Evolutionary conservation across 768 basidiomycete genomes (phyloP), one percentile per base, ranked within the genome.

Genomic region (Rubroboletus satanas): DNA sequence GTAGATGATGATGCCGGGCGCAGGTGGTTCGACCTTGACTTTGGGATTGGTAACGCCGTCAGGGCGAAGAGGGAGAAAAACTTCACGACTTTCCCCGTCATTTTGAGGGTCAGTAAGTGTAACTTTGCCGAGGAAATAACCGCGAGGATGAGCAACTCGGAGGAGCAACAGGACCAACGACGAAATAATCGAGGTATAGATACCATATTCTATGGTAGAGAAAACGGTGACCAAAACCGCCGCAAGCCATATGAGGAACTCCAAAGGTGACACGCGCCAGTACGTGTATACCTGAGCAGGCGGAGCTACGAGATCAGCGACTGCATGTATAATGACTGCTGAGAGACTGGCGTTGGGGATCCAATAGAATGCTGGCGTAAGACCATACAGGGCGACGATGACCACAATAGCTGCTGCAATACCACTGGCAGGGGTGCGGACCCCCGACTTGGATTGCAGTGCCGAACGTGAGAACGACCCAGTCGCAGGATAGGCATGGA

Each of bases 401-500:
- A 98, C 96, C 43, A 95, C 85, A 36, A 96, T 69, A 28, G 91
- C 87, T 21, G 93, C 88, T 61, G 89, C 67, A 54, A 94, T 79
- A 53, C 97, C 97, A 11, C 90, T 93, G 10, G 87, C 79, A 8
- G 97, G 97, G 3, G 97, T 98, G 49, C 96, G 84, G n/a, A 98
- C 96, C 45, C 97, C 97, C 0, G 92, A 95, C 71, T 96, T 98
- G 31, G 90, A 85, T 73, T 97, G 94, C 66, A 99, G 77, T 2
- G 97, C 97, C 3, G 94, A 90, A n/a, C 97, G 90, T 37, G 95
- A 97, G 81, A 99, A 99, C 1, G 95, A 98, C 2, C 97, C 97
- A 12, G 97, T 99, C 0, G 96, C 92, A 9, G 97, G 95, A 70
- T 97, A 98, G 0, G 94, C 96, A 49, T 73, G 81, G 71, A 99